These are phyloP conservation scores for Neospermospora avenae DNA, from an alignment of 2,329 filamentous ascomycete species.

Conservation along the genomic window DNA sequence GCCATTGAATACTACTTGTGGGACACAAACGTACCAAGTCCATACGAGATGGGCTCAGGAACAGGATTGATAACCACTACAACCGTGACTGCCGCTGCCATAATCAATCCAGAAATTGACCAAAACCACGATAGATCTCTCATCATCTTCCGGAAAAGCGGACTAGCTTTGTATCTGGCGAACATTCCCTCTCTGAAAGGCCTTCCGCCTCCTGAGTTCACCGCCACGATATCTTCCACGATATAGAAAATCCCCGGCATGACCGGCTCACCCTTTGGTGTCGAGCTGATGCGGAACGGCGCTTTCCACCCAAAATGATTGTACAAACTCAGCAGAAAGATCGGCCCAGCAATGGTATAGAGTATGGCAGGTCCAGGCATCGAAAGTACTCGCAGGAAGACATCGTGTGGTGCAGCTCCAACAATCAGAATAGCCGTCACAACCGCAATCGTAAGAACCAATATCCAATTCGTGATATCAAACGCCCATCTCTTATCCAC, in stretches of 20 bases:
- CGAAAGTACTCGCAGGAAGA: slow-evolving; percentile 47
- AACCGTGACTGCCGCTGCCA: slow-evolving; percentile 38
- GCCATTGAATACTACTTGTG: neutral
- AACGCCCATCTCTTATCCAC: slow-evolving; percentile 46
- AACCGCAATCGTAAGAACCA: slow-evolving; percentile 43
- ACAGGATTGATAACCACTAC: slow-evolving; percentile 20
- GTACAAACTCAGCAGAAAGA: slow-evolving; percentile 38
- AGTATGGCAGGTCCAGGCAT: slow-evolving; percentile 52
- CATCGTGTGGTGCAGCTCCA: slow-evolving; percentile 48
- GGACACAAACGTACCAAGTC: slow-evolving; percentile 18
- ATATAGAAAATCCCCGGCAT: slow-evolving; percentile 61
- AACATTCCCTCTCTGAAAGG: slow-evolving; percentile 43
- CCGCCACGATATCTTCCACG: slow-evolving; percentile 64
- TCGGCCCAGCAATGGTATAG: slow-evolving; percentile 44
- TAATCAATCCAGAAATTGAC: slow-evolving; percentile 39
- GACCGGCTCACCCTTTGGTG: slow-evolving; percentile 55
- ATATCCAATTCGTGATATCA: slow-evolving; percentile 46
- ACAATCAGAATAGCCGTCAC: slow-evolving; percentile 50
- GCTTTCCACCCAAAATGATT: slow-evolving; percentile 38
- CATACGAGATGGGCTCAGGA: slow-evolving; percentile 18
- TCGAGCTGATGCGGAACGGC: slow-evolving; percentile 62
- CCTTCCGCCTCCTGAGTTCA: slow-evolving; percentile 59
- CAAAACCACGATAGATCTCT: slow-evolving; percentile 42
- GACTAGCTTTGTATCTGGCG: slow-evolving; percentile 42
- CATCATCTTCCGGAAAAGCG: slow-evolving; percentile 42